These are phyloP conservation scores for Starmera stellimalicola DNA, from an alignment of 1,139 yeast species.

Conservation along the genomic window DNA sequence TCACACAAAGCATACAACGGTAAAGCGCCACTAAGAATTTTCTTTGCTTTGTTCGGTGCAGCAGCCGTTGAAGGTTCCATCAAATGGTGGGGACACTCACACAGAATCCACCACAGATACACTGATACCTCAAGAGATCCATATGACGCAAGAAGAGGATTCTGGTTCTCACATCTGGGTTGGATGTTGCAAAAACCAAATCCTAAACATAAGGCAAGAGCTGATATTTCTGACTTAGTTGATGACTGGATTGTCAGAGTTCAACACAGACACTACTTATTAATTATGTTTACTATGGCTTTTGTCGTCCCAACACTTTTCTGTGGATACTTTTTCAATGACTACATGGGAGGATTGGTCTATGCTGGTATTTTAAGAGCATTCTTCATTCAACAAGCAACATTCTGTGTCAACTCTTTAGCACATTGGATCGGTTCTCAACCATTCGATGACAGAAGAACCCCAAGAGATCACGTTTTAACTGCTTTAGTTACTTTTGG, in stretches of 20 bases:
- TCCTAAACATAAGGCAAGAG: constrained; percentile 92
- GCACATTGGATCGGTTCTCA: constrained; percentile 98
- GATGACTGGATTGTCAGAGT: constrained; percentile 84
- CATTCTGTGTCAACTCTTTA: constrained; percentile 95
- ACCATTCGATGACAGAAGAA: constrained; percentile 95
- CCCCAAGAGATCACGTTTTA: constrained; percentile 91
- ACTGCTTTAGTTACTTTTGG: constrained; percentile 96
- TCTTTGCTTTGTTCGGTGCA: constrained; percentile 82
- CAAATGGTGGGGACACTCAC: constrained; percentile 99
- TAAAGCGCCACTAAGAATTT: constrained; percentile 54
- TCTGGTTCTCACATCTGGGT: constrained; percentile 94
- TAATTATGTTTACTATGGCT: constrained; percentile 56
- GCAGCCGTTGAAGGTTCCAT: constrained; percentile 95
- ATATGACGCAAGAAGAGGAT: constrained; percentile 91
- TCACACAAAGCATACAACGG: constrained; percentile 87
- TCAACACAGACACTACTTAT: constrained; percentile 88
- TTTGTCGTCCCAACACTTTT: constrained; percentile 65
- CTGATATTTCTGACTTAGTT: constrained; percentile 87
- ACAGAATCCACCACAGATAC: constrained; percentile 94
- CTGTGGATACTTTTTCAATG: constrained; percentile 81
- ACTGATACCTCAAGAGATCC: constrained; percentile 97
- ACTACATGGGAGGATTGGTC: constrained; percentile 85
- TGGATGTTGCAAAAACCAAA: constrained; percentile 95
- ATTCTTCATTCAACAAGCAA: constrained; percentile 88
- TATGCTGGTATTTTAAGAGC: constrained; percentile 86